These are phyloP conservation scores for Solanum microdontum DNA, from an alignment of 257 asterid genomes.

Conservation along the genomic window DNA sequence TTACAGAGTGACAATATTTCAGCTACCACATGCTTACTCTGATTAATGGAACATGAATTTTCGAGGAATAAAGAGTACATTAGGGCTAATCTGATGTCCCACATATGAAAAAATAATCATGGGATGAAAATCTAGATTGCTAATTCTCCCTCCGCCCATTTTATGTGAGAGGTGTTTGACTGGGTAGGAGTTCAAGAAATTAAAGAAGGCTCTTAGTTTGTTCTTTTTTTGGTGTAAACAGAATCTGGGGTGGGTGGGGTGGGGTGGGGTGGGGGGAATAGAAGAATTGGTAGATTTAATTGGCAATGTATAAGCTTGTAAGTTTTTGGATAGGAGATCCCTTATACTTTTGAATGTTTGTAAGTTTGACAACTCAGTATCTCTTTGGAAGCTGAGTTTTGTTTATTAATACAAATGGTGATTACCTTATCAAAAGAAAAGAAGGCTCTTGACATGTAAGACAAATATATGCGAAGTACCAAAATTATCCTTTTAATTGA, in stretches of 20 bases:
- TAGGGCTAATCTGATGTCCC: neutral
- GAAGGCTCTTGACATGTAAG: neutral
- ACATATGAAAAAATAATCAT: neutral
- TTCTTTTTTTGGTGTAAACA: neutral
- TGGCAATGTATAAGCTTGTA: neutral
- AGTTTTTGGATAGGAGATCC: neutral
- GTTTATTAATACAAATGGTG: neutral
- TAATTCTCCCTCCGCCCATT: neutral
- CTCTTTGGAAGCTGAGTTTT: neutral
- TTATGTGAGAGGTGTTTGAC: neutral
- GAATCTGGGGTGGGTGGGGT: neutral
- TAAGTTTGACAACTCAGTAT: neutral
- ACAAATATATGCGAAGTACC: neutral
- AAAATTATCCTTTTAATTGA: neutral
- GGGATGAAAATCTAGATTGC: neutral
- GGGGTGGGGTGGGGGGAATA: neutral
- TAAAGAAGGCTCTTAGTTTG: neutral
- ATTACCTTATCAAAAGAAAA: neutral
- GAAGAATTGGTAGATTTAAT: neutral
- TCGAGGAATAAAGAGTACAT: neutral
- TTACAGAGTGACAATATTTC: neutral
- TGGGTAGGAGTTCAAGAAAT: neutral
- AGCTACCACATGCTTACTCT: neutral
- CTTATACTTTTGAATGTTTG: neutral
- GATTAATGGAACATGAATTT: neutral